A percentile compares a stretch with the other conserved stretches of the same genome.
These are phyloP conservation scores for Collybia sp. DNA, from an alignment of 768 basidiomycete species.

Conservation along the genomic window DNA sequence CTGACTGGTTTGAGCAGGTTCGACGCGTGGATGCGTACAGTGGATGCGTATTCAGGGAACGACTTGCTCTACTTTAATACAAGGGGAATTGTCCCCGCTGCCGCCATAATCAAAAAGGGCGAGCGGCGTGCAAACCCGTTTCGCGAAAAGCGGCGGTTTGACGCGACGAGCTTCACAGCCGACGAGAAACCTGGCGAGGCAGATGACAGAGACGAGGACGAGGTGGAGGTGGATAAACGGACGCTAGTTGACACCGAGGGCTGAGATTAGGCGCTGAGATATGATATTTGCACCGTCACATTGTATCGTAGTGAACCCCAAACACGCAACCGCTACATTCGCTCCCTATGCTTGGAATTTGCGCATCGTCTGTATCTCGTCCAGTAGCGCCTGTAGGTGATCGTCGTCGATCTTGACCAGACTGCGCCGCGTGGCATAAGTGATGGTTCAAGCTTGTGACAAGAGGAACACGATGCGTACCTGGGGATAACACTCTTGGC, in stretches of 20 bases:
- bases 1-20: constrained; percentile 45
- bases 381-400: constrained; percentile 70
- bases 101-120: constrained; percentile 61
- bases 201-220: constrained; percentile 32
- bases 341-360: constrained; percentile 72
- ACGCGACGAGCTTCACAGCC: constrained; percentile 49
- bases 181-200: constrained; percentile 23
- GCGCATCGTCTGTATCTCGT: constrained; percentile 87
- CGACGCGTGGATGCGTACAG: constrained; percentile 76
- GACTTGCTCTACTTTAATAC: constrained; percentile 79
- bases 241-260: constrained; percentile 52
- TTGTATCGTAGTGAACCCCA: neutral
- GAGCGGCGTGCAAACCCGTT: constrained; percentile 57
- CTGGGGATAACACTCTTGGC: constrained; percentile 90
- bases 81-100: constrained; percentile 69
- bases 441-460: neutral
- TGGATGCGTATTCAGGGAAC: constrained; percentile 72
- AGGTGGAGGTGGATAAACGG: constrained; percentile 30
- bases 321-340: neutral
- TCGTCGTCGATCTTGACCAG: constrained; percentile 89
- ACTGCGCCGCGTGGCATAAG: constrained; percentile 29
- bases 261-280: constrained; percentile 16
- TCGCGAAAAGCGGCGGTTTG: constrained; percentile 64
- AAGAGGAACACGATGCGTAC: constrained; percentile 30
- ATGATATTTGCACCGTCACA: neutral